Conservation (phyloP, 2,329 filamentous ascomycete genomes). For the Epichloe scottii region DNA sequence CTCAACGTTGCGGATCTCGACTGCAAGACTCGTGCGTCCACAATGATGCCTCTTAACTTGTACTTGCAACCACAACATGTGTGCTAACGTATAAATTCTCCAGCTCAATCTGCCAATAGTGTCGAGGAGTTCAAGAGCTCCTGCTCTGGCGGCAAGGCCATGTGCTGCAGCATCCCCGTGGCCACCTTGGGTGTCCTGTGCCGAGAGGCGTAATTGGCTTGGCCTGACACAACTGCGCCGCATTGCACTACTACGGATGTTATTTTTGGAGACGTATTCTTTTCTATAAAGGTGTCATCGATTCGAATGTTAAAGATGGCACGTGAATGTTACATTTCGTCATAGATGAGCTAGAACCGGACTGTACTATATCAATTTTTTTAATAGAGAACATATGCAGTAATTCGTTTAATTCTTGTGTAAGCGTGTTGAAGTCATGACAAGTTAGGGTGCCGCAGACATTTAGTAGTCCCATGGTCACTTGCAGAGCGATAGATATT, state of each 20-base stretch:
- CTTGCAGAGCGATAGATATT: too few species aligned
- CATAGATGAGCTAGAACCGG: neutral
- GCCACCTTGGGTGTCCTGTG: conserved; percentile 3
- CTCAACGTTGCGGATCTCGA: conserved; percentile 3
- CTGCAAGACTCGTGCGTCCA: conserved; percentile 6
- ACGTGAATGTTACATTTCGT: neutral
- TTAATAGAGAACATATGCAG: neutral
- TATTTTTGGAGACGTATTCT: neutral
- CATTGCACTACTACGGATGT: neutral
- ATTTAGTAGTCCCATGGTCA: too few species aligned
- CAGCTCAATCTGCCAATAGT: neutral
- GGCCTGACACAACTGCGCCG: too few species aligned
- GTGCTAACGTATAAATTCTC: neutral
- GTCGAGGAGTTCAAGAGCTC: conserved; percentile 1
- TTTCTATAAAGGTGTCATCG: neutral
- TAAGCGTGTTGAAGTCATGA: too few species aligned
- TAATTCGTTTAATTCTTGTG: neutral
- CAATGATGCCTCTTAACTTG: neutral
- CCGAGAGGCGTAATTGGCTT: neutral
- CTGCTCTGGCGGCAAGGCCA: conserved; percentile 1
- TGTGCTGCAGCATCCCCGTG: conserved; percentile 6
- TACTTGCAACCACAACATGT: neutral
- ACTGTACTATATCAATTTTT: neutral
- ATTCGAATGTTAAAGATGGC: neutral
- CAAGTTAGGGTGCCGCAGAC: too few species aligned